Conservation (phyloP, 116 monocot species). For the Iris pallida region DNA sequence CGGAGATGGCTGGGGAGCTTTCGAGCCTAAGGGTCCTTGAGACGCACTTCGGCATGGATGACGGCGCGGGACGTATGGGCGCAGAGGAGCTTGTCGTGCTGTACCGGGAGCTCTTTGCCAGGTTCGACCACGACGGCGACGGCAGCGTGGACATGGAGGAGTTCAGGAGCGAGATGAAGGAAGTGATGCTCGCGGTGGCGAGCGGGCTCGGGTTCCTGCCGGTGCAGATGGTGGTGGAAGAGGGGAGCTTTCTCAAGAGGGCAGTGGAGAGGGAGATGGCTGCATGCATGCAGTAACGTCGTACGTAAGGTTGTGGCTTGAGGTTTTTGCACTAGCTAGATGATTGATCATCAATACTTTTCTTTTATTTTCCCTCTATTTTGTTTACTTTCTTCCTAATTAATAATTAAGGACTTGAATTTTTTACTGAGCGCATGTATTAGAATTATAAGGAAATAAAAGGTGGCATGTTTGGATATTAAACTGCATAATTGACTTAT, state of each 20-base stretch:
- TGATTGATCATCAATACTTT: too few species aligned
- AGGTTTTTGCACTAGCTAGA: too few species aligned
- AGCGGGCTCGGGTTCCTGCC: neutral
- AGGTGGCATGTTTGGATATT: too few species aligned
- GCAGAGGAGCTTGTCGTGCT: conserved; percentile 2
- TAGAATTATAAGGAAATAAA: too few species aligned
- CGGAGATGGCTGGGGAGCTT: conserved; percentile 12
- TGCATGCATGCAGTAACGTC: too few species aligned
- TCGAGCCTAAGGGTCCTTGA: conserved; percentile 1
- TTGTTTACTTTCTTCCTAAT: too few species aligned
- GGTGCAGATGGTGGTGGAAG: conserved; percentile 4
- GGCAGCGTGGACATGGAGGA: conserved; percentile 29
- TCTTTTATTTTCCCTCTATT: too few species aligned
- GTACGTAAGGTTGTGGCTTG: too few species aligned
- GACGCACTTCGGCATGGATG: neutral
- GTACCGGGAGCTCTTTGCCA: conserved; percentile 12
- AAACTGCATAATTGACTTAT: too few species aligned
- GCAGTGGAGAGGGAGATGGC: neutral
- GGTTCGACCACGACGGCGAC: conserved; percentile 25
- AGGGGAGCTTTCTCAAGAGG: conserved; percentile 3
- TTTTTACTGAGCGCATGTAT: too few species aligned
- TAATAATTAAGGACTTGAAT: too few species aligned
- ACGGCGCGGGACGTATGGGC: neutral
- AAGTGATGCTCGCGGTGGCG: conserved; percentile 23
- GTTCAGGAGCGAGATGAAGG: conserved; percentile 33